Conservation (phyloP, 768 basidiomycete genomes). For the Leccinum imitatum region DNA sequence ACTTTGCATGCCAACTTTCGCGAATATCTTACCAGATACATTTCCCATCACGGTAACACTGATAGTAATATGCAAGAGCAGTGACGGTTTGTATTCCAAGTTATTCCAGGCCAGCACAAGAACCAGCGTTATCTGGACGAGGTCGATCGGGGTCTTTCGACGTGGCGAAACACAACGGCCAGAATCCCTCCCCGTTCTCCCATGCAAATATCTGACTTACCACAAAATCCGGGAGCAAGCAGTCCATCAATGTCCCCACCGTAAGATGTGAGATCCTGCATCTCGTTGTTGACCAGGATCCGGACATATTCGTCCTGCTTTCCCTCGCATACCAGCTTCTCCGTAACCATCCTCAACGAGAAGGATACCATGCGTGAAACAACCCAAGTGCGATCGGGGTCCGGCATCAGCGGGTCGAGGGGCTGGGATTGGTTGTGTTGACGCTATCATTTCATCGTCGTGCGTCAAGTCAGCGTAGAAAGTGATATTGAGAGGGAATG, state of each 20-base stretch:
- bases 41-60: background rate
- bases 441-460: conserved; percentile 79
- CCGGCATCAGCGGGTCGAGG: conserved; percentile 10
- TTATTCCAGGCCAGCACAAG: background rate
- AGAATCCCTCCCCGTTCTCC: background rate
- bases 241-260: background rate
- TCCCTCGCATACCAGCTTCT: conserved; percentile 53
- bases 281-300: background rate
- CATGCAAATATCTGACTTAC: background rate
- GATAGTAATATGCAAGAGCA: too few species aligned
- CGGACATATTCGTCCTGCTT: conserved; percentile 45
- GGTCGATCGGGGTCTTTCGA: background rate
- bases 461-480: conserved; percentile 84
- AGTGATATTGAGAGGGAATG: conserved; percentile 68
- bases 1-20: background rate
- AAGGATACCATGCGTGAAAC: conserved; percentile 69
- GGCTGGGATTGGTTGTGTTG: conserved; percentile 46
- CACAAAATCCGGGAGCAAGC: background rate
- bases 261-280: background rate
- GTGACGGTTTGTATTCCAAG: background rate
- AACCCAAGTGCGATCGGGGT: conserved; percentile 46
- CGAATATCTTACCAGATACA: background rate
- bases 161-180: background rate
- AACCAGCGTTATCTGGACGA: background rate
- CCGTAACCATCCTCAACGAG: conserved; percentile 65